Base-by-base conservation (phyloP, 164 flowering plant genomes). In the Vitis amurensis region DNA sequence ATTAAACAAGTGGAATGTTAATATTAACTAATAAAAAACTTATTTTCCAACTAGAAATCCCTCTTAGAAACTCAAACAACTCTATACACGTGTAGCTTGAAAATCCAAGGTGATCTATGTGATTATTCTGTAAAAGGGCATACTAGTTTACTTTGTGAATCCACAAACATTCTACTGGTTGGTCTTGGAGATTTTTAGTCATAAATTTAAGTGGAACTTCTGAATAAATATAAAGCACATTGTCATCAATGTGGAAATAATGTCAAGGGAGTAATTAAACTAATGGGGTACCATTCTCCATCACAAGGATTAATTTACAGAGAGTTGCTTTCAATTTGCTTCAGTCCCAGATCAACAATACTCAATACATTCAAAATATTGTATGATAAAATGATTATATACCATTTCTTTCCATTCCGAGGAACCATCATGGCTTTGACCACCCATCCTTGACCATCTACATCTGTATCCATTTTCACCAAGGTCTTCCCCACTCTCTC, bases 351-450 rank as follows among this genome's bases (percentile, higher is more conserved):
- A 49, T 30, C 0, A 57, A 49, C 58, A 64, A 48, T 59, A 52
- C n/a, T 48, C 1, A 44, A 3, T 37, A 13, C 63, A 72, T 31
- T 16, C 66, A 2, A 52, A 31, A 37, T 9, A 70, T 6, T 29
- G 23, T 2, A 23, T 51, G 50, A 29, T 9, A 63, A 65, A 58
- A 60, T 4, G 4, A 51, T 30, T 56, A 2, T n/a, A 65, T 90
- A 94, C 99, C 90, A 76, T 89, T 83, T 94, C 99, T 84, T 88
- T 89, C 99, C 97, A 94, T 76, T 92, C 85, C 12, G 94, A 87
- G 55, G 91, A 84, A 78, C 88, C 89, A 76, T 89, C 95, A 50
- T 70, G 66, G 63, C 84, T 79, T 69, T 73, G 86, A 70, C 99
- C 97, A 67, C 97, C 97, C 99, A 94, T 94, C 76, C 86, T 89